phyloP scores from a whole-genome alignment of 371 early-diverging fungal species.

The Mortierella sp. region DNA sequence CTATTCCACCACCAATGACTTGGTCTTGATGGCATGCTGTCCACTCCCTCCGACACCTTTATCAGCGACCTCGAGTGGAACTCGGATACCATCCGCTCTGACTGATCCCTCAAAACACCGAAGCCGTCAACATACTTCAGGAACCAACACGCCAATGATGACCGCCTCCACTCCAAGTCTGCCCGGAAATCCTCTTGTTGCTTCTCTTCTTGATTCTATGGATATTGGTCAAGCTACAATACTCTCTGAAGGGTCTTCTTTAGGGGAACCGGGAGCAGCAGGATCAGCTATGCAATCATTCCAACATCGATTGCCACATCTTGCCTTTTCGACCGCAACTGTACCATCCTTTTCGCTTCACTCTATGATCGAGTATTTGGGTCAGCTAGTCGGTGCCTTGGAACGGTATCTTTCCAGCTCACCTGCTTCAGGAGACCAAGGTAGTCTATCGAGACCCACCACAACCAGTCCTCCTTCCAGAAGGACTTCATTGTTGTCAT shows the following conservation, averaged over 20 bases:
- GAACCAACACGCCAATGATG: neutral
- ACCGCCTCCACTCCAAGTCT: neutral
- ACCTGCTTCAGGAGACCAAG: too few species aligned
- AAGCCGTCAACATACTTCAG: too few species aligned
- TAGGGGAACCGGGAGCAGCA: too few species aligned
- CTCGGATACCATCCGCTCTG: conserved; percentile 21
- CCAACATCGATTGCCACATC: neutral
- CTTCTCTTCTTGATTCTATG: too few species aligned
- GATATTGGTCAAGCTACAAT: too few species aligned
- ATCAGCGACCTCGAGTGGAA: conserved; percentile 15
- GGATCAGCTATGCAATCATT: too few species aligned
- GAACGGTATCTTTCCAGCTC: conserved; percentile 19
- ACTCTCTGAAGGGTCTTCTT: too few species aligned
- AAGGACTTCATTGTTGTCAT: neutral
- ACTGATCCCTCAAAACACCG: too few species aligned
- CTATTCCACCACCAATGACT: conserved; percentile 25
- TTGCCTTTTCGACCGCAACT: neutral
- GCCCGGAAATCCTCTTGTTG: neutral
- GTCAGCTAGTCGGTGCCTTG: conserved; percentile 24
- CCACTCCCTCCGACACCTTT: conserved; percentile 30
- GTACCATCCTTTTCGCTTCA: conserved; percentile 17
- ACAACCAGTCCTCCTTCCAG: too few species aligned
- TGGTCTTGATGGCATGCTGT: conserved; percentile 38
- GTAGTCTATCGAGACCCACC: too few species aligned
- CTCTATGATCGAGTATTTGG: conserved; percentile 31